Evolutionary conservation across 1,284 basidiomycete species (phyloP).

Genomic region (Singerocomus inundabilis): DNA sequence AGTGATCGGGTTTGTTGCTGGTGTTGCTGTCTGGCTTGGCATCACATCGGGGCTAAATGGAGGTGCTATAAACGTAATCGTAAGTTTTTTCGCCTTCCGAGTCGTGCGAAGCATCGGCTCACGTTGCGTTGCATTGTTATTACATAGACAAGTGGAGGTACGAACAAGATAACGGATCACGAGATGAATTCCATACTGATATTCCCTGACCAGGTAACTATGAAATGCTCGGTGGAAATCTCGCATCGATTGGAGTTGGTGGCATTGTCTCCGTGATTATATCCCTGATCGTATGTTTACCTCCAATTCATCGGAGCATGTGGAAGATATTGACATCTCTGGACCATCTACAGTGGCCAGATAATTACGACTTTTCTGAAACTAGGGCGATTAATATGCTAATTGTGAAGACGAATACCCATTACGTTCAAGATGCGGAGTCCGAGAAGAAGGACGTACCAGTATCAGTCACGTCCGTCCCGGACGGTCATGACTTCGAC

Average conservation of each 20-base stretch:
- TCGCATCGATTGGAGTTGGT: constrained; percentile 82
- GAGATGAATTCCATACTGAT: not conserved
- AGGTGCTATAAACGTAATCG: constrained; percentile 71
- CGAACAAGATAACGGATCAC: constrained; percentile 4
- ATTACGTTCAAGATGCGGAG: constrained; percentile 26
- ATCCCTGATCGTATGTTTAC: constrained; percentile 43
- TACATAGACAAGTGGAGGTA: constrained; percentile 51
- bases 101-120: not conserved
- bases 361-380: constrained; percentile 74
- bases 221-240: constrained; percentile 85
- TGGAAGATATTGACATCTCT: not conserved
- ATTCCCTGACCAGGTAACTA: constrained; percentile 54
- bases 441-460: constrained; percentile 43
- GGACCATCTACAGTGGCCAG: constrained; percentile 59
- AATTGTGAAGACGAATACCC: constrained; percentile 12
- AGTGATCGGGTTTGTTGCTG: constrained; percentile 67
- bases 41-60: constrained; percentile 70
- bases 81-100: constrained; percentile 25
- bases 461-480: constrained; percentile 32
- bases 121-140: not conserved
- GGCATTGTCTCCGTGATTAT: constrained; percentile 69
- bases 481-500: constrained; percentile 36
- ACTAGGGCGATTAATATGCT: constrained; percentile 74
- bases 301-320: not conserved
- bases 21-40: constrained; percentile 82